These are phyloP conservation scores for Curvularia sp. DNA, from an alignment of 2,329 filamentous ascomycete species.

Conservation along the genomic window DNA sequence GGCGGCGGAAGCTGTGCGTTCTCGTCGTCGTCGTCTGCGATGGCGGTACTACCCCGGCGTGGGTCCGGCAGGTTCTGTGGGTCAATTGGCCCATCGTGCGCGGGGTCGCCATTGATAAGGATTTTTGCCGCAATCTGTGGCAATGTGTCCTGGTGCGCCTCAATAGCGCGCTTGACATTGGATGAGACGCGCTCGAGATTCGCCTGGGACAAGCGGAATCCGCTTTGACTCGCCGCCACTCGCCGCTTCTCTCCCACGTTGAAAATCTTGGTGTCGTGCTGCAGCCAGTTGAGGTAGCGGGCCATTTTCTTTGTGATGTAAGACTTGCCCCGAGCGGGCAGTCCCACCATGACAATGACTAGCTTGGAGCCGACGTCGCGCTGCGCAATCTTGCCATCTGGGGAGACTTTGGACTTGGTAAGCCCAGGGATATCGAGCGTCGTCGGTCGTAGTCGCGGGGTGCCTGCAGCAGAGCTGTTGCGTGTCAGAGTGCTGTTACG, in stretches of 20 bases:
- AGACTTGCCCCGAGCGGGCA: conserved; percentile 94
- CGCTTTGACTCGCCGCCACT: conserved; percentile 70
- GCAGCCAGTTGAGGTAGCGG: conserved; percentile 94
- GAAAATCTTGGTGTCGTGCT: conserved; percentile 95
- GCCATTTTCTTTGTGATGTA: conserved; percentile 99
- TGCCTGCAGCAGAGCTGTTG: conserved; percentile 77
- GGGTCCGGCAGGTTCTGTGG: conserved; percentile 42
- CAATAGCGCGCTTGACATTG: conserved; percentile 32
- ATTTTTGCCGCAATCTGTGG: conserved; percentile 61
- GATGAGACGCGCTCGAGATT: conserved; percentile 40
- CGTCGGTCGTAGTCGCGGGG: conserved; percentile 85
- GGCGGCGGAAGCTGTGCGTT: conserved; percentile 28
- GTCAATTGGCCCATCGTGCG: conserved; percentile 44
- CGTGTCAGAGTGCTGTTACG: conserved; percentile 67
- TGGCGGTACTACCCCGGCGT: conserved; percentile 34
- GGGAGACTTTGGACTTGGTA: conserved; percentile 93
- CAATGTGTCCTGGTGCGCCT: conserved; percentile 37
- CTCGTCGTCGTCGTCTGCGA: conserved; percentile 23
- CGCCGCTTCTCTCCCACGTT: conserved; percentile 94
- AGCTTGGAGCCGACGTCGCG: conserved; percentile 95
- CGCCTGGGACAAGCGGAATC: conserved; percentile 49
- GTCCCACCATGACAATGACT: conserved; percentile 96
- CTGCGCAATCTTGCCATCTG: conserved; percentile 91
- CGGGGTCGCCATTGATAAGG: conserved; percentile 63
- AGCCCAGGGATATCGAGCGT: conserved; percentile 96